Conservation (phyloP, 768 basidiomycete genomes). For the Pseudohyphozyma bogoriensis region DNA sequence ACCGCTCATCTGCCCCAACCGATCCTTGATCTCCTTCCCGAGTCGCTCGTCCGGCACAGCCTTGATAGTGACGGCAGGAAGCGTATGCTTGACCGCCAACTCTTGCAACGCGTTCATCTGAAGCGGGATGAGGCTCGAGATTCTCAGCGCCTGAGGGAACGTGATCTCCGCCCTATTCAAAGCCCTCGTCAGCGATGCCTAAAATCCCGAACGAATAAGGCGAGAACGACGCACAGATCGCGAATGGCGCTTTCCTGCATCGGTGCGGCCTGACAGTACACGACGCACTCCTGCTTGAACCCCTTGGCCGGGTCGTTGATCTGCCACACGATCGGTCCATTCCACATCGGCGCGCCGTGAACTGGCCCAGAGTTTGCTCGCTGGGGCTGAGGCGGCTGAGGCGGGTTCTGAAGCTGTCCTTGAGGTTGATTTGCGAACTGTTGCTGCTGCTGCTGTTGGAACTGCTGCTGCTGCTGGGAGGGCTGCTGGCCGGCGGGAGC, state of each 20-base stretch:
- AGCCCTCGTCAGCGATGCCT: neutral
- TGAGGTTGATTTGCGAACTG: neutral
- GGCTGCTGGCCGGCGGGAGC: neutral
- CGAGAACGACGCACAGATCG: conserved; percentile 12
- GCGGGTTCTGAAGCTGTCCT: neutral
- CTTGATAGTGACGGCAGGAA: conserved; percentile 17
- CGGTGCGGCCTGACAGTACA: conserved; percentile 19
- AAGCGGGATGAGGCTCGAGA: conserved; percentile 13
- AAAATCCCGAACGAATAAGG: neutral
- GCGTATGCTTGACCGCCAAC: conserved; percentile 18
- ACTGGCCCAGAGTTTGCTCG: too few relatives aligned
- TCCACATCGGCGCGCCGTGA: too few relatives aligned
- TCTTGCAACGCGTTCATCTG: conserved; percentile 17
- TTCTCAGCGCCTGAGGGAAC: conserved; percentile 11
- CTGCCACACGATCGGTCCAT: conserved; percentile 19
- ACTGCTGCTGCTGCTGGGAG: neutral
- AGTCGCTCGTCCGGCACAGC: conserved; percentile 11
- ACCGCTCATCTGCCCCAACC: conserved; percentile 1
- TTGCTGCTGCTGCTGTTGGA: neutral
- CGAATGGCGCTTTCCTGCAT: conserved; percentile 15
- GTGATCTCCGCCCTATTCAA: conserved; percentile 12
- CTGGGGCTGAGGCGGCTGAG: too few relatives aligned
- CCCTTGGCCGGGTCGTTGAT: neutral
- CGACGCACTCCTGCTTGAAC: conserved; percentile 11
- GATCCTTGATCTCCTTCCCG: conserved; percentile 13